Evolutionary conservation across 345 rosid species (phyloP).

Genomic region (Heritiera littoralis): DNA sequence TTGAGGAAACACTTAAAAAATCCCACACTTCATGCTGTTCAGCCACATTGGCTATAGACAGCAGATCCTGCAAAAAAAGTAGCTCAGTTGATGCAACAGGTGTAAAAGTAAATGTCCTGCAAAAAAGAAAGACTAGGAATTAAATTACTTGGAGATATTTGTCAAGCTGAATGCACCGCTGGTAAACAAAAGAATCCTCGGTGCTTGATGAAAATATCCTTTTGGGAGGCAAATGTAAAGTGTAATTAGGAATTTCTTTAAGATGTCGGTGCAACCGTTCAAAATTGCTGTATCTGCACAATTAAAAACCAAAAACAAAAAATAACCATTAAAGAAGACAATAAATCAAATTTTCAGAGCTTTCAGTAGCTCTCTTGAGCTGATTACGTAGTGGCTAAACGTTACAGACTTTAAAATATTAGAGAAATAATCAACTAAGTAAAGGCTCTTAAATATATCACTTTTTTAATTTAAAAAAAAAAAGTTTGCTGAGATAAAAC

Average conservation of each 20-base stretch:
- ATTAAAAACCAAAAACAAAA: background rate
- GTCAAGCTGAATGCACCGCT: slow-evolving; percentile 98
- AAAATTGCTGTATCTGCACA: slow-evolving; percentile 89
- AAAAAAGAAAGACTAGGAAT: slow-evolving; percentile 22
- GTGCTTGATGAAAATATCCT: slow-evolving; percentile 99
- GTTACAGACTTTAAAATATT: slow-evolving; percentile 9
- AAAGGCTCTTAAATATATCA: background rate
- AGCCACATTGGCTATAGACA: slow-evolving; percentile 95
- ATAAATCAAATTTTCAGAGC: slow-evolving; percentile 18
- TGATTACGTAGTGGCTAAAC: background rate
- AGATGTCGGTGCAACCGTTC: slow-evolving; percentile 92
- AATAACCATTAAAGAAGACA: slow-evolving; percentile 10
- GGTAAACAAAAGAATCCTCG: slow-evolving; percentile 95
- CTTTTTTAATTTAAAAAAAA: background rate
- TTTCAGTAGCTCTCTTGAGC: slow-evolving; percentile 9
- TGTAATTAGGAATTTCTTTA: slow-evolving; percentile 95
- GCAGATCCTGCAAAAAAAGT: slow-evolving; percentile 67
- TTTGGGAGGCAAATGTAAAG: slow-evolving; percentile 95
- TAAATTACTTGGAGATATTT: slow-evolving; percentile 75
- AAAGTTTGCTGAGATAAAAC: slow-evolving; percentile 45
- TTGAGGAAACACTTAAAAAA: slow-evolving; percentile 83
- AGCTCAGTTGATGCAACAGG: slow-evolving; percentile 23
- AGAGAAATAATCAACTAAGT: background rate
- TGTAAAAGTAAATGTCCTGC: slow-evolving; percentile 19
- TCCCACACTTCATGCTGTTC: slow-evolving; percentile 99